Evolutionary conservation across 1,139 yeast genomes (phyloP).

Genomic region (Candida pseudoviswanathii): DNA sequence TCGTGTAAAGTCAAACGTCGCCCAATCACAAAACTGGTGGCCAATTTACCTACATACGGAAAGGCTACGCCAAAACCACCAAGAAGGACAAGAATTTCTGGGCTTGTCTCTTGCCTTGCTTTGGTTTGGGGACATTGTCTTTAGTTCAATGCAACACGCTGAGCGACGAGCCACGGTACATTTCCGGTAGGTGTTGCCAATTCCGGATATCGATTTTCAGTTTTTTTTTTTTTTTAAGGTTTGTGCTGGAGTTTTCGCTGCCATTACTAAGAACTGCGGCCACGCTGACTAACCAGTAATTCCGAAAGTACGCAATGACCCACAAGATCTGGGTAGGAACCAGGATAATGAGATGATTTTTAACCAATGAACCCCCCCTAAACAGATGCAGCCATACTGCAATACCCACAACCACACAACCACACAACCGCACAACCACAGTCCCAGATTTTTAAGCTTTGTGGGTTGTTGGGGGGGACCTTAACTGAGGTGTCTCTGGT

Average conservation of each 20-base stretch:
- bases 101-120: no score
- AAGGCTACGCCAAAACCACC: background rate
- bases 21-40: background rate
- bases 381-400: background rate
- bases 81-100: background rate
- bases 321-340: background rate
- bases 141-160: background rate
- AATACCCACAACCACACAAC: background rate
- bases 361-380: background rate
- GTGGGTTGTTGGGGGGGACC: background rate
- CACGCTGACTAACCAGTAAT: conserved; percentile 1
- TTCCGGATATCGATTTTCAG: background rate
- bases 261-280: conserved; percentile 2
- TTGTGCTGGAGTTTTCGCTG: background rate
- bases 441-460: background rate
- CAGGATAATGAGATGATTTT: background rate
- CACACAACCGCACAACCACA: background rate
- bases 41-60: background rate
- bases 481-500: background rate
- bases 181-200: conserved; percentile 1
- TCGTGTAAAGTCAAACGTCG: background rate
- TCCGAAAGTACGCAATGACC: background rate
- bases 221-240: background rate
- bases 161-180: background rate
- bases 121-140: background rate